These are phyloP conservation scores for Drechslerella stenobrocha DNA, from an alignment of 2,329 filamentous ascomycete genomes.

Conservation along the genomic window DNA sequence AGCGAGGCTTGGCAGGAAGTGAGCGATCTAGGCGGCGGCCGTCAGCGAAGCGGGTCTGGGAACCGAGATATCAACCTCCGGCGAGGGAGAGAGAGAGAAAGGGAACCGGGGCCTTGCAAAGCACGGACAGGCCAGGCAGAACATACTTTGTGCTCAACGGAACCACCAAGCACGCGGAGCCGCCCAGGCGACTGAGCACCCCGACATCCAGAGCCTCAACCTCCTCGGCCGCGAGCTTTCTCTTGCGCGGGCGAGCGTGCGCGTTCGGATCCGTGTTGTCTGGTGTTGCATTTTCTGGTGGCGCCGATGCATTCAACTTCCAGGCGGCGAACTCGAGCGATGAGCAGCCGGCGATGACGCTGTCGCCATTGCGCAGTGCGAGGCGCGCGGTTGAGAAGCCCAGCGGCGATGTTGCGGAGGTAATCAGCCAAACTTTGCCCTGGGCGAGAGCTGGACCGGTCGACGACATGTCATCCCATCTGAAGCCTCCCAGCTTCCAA, in stretches of 20 bases:
- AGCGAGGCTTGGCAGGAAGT: conserved; percentile 80
- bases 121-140: neutral
- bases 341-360: conserved; percentile 79
- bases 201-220: conserved; percentile 65
- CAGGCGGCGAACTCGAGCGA: conserved; percentile 70
- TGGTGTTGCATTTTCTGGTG: conserved; percentile 40
- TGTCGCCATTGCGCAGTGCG: conserved; percentile 87
- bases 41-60: neutral
- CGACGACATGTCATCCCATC: conserved; percentile 34
- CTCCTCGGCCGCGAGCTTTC: conserved; percentile 53
- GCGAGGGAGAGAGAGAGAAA: too few species aligned
- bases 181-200: conserved; percentile 54
- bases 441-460: conserved; percentile 13
- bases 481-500: neutral
- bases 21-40: conserved; percentile 58
- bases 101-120: too few species aligned
- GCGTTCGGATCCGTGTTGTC: conserved; percentile 22
- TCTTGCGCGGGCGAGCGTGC: neutral
- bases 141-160: conserved; percentile 50
- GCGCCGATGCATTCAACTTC: conserved; percentile 2
- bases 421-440: conserved; percentile 87
- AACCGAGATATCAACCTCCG: too few species aligned
- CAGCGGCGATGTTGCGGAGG: conserved; percentile 80
- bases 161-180: conserved; percentile 47
- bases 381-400: conserved; percentile 79